Conservation (phyloP, 192 early-diverging fungal genomes). For the Backusella sp. region DNA sequence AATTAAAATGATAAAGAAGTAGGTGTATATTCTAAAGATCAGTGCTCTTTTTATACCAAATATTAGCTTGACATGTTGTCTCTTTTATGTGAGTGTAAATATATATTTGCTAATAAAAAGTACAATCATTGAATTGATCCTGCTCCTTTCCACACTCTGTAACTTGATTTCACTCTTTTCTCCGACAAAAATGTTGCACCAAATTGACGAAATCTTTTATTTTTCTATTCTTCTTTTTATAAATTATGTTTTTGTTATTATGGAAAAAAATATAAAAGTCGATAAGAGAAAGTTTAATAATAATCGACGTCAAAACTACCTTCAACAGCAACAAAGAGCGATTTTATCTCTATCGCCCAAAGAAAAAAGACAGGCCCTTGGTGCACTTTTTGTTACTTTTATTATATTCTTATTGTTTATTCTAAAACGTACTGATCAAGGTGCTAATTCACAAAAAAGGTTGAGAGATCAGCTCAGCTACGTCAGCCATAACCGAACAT, state of each 20-base stretch:
- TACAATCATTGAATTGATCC: no score
- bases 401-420: neutral
- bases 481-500: neutral
- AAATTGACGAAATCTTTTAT: no score
- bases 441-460: neutral
- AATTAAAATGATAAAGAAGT: no score
- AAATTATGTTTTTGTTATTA: neutral
- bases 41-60: no score
- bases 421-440: neutral
- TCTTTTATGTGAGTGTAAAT: no score
- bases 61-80: no score
- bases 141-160: no score
- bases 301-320: neutral
- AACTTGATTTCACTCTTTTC: no score
- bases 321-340: neutral
- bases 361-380: neutral
- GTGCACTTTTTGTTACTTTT: neutral
- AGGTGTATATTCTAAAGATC: no score
- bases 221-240: neutral
- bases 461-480: constrained; percentile 14
- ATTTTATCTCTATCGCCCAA: neutral
- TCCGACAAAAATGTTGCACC: no score
- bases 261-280: neutral
- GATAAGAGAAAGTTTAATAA: neutral
- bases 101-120: no score